Percentiles rank a stretch among this genome's conserved stretches.
Conservation (phyloP, 1,284 basidiomycete species). For the Apiotrichum mycotoxinovorans region DNA sequence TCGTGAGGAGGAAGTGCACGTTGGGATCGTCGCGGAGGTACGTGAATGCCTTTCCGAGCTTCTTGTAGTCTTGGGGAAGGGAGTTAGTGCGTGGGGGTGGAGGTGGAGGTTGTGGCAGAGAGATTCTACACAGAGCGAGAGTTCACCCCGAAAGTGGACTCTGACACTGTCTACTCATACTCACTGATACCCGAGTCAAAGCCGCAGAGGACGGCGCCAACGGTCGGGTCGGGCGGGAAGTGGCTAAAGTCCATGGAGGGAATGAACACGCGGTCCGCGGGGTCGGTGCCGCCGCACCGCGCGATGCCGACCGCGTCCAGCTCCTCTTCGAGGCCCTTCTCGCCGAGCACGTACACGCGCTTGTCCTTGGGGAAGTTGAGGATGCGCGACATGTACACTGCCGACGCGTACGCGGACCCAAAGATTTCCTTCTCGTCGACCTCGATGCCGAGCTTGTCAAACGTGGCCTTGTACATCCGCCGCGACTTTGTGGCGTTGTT, state of each 20-base stretch:
- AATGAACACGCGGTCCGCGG: constrained; percentile 71
- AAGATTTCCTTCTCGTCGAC: constrained; percentile 90
- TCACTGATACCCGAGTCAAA: constrained; percentile 56
- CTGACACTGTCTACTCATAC: constrained; percentile 7
- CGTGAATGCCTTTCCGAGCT: constrained; percentile 87
- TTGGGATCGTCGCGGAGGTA: constrained; percentile 75
- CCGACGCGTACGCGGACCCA: constrained; percentile 89
- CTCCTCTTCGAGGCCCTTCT: constrained; percentile 90
- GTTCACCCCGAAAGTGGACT: neutral
- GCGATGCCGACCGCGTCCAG: constrained; percentile 74
- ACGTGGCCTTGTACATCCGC: constrained; percentile 80
- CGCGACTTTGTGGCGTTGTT: constrained; percentile 97
- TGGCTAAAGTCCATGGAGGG: constrained; percentile 68
- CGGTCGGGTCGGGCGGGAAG: constrained; percentile 66
- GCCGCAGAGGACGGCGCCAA: constrained; percentile 89
- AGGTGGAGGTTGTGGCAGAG: too few relatives aligned
- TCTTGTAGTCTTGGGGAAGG: constrained; percentile 69
- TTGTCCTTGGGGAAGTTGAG: constrained; percentile 84
- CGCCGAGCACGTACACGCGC: constrained; percentile 94
- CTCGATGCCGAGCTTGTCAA: constrained; percentile 82
- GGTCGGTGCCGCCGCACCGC: constrained; percentile 78
- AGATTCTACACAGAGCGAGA: too few relatives aligned
- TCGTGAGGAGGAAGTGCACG: constrained; percentile 86
- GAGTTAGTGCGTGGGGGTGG: neutral
- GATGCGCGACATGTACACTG: constrained; percentile 86